phyloP scores from a whole-genome alignment of 2,329 filamentous ascomycete species.

The Colletotrichum nymphaeae region DNA sequence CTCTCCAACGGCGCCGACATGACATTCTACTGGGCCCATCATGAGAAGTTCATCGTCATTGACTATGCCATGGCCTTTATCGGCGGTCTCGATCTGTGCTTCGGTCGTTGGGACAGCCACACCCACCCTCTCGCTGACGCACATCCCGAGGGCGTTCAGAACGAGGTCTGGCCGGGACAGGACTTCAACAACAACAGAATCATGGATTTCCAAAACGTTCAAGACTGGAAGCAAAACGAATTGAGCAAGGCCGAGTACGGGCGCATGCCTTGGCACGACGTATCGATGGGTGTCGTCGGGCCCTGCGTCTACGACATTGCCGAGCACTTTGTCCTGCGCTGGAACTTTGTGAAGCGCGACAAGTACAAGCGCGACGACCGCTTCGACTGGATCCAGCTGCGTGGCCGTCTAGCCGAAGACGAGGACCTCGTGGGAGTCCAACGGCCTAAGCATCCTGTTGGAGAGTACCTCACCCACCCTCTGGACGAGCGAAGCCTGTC shows the following conservation, averaged over 20 bases:
- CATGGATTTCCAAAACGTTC: constrained; percentile 92
- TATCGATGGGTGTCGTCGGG: constrained; percentile 90
- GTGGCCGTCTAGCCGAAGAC: constrained; percentile 79
- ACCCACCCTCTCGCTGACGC: constrained; percentile 89
- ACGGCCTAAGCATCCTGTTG: constrained; percentile 87
- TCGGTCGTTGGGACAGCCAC: constrained; percentile 90
- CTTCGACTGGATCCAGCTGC: constrained; percentile 87
- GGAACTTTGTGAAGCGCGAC: constrained; percentile 97
- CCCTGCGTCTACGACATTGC: constrained; percentile 94
- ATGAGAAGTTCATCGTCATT: constrained; percentile 97
- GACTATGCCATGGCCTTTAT: constrained; percentile 94
- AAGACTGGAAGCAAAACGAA: constrained; percentile 94
- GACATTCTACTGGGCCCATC: constrained; percentile 98
- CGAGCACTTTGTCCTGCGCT: constrained; percentile 92
- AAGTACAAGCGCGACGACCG: constrained; percentile 92
- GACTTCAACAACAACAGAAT: constrained; percentile 98
- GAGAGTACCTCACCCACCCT: constrained; percentile 87
- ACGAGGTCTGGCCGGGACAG: constrained; percentile 93
- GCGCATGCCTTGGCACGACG: constrained; percentile 98
- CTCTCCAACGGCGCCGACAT: constrained; percentile 94
- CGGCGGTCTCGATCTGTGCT: constrained; percentile 93
- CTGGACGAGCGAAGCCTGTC: constrained; percentile 76
- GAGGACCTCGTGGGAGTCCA: constrained; percentile 92
- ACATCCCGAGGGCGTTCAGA: constrained; percentile 82
- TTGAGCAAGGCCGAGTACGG: constrained; percentile 91